Percentiles rank a stretch among this genome's conserved stretches.
These are phyloP conservation scores for Uronychia setigera DNA, from an alignment of 73 alveolate species.

Conservation along the genomic window DNA sequence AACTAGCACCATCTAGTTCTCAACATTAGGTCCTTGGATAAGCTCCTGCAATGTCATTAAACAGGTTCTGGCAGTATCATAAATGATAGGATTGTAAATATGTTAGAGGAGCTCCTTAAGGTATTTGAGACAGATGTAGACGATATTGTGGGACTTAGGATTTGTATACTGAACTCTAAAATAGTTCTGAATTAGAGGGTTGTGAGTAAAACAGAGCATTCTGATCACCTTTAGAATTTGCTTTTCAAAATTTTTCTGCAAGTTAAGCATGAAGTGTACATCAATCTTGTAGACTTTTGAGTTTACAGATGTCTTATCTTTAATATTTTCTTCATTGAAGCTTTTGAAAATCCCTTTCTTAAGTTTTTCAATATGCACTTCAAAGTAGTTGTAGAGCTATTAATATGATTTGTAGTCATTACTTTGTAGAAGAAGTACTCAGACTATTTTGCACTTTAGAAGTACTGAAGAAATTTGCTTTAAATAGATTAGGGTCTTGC, in stretches of 20 bases:
- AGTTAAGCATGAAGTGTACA: neutral
- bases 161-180: neutral
- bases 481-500: constrained; percentile 5
- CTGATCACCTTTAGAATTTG: constrained; percentile 7
- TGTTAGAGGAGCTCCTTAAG: neutral
- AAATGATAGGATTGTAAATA: constrained; percentile 18
- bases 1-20: constrained; percentile 6
- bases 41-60: constrained; percentile 9
- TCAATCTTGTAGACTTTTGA: neutral
- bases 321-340: neutral
- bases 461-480: neutral
- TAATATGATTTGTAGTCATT: neutral
- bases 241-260: constrained; percentile 11
- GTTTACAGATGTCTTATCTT: neutral
- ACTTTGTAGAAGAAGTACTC: constrained; percentile 16
- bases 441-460: constrained; percentile 6
- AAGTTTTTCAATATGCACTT: constrained; percentile 11
- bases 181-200: constrained; percentile 14
- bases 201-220: neutral
- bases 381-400: constrained; percentile 9
- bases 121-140: neutral
- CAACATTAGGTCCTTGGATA: constrained; percentile 22
- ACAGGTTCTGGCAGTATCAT: constrained; percentile 8
- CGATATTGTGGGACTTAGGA: neutral
- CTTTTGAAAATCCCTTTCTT: neutral